phyloP scores from a whole-genome alignment of 768 basidiomycete species.

The Boletus reticulatus region DNA sequence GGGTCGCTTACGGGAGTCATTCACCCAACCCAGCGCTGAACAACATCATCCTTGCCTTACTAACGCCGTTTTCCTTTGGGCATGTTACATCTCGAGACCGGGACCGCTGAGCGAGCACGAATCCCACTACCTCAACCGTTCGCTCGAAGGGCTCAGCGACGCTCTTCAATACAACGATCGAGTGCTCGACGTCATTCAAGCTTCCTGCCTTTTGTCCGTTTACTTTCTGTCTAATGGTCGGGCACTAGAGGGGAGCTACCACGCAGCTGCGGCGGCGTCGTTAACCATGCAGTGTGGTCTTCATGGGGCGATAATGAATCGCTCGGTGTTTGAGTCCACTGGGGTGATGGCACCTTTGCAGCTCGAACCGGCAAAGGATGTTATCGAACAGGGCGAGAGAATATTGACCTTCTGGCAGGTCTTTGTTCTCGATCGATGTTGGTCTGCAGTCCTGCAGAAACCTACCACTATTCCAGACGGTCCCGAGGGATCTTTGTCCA shows the following conservation, averaged over 20 bases:
- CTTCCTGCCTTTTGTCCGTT: constrained; percentile 69
- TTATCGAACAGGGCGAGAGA: constrained; percentile 65
- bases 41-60: constrained; percentile 75
- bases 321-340: constrained; percentile 34
- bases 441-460: constrained; percentile 72
- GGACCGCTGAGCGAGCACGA: constrained; percentile 70
- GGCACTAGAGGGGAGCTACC: constrained; percentile 74
- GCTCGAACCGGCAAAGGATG: constrained; percentile 56
- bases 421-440: constrained; percentile 76
- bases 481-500: constrained; percentile 51
- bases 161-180: constrained; percentile 56
- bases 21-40: constrained; percentile 50
- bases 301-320: constrained; percentile 41
- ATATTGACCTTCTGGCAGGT: constrained; percentile 83
- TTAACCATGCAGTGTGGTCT: constrained; percentile 74
- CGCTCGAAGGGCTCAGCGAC: constrained; percentile 61
- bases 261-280: constrained; percentile 70
- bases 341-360: constrained; percentile 39
- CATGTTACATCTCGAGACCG: constrained; percentile 75
- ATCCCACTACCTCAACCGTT: constrained; percentile 62
- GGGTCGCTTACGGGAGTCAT: constrained; percentile 59
- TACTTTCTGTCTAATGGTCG: constrained; percentile 80
- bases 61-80: constrained; percentile 82
- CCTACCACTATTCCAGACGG: constrained; percentile 67
- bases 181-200: constrained; percentile 70